phyloP scores from a whole-genome alignment of 495 filamentous ascomycete genomes.

The Aspergillus avenaceus region DNA sequence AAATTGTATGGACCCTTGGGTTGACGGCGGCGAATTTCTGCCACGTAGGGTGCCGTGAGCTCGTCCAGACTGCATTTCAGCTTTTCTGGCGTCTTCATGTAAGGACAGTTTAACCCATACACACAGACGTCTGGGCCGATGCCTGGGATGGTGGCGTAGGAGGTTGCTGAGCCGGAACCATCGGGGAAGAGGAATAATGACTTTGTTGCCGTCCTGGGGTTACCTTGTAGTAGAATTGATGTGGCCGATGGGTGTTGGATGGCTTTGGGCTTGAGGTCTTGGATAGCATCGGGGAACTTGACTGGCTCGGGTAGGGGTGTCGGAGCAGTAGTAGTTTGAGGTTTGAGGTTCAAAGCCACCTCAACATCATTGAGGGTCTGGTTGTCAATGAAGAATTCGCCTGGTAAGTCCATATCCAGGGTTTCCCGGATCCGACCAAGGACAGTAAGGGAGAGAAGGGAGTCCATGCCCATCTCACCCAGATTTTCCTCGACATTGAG shows the following conservation, averaged over 20 bases:
- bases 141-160: conserved; percentile 57
- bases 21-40: conserved; percentile 67
- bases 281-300: conserved; percentile 17
- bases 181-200: conserved; percentile 36
- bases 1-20: conserved; percentile 67
- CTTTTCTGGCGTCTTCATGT: conserved; percentile 58
- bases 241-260: conserved; percentile 39
- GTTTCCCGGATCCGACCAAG: conserved; percentile 54
- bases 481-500: conserved; percentile 44
- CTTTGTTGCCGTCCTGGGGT: conserved; percentile 25
- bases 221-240: conserved; percentile 39
- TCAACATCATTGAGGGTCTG: conserved; percentile 55
- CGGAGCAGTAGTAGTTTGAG: conserved; percentile 22
- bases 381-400: conserved; percentile 57
- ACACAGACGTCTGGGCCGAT: conserved; percentile 51
- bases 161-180: conserved; percentile 35
- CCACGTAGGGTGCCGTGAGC: conserved; percentile 55
- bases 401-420: conserved; percentile 44
- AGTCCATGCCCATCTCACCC: conserved; percentile 49
- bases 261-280: conserved; percentile 12
- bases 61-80: conserved; percentile 53
- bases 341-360: conserved; percentile 36
- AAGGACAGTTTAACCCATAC: conserved; percentile 63
- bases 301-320: conserved; percentile 17
- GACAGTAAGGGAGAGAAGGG: conserved; percentile 48